Evolutionary conservation across 2,329 filamentous ascomycete species (phyloP), one percentile per base, ranked within the genome.

Genomic region (Fonsecaea multimorphosa): DNA sequence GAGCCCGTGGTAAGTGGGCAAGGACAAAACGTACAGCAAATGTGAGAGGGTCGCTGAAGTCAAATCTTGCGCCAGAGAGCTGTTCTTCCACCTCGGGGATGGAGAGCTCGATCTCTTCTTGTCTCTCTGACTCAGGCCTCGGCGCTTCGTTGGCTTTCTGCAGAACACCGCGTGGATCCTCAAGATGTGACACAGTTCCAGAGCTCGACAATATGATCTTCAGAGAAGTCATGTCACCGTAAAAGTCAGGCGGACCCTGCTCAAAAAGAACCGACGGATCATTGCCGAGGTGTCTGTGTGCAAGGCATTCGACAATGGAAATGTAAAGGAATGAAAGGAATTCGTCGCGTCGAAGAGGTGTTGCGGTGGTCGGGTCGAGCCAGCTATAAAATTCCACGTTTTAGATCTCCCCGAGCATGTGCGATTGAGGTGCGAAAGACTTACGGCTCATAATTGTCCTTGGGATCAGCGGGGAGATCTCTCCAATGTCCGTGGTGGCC

Each of bases 21-120:
- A 14, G 9, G 40, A 7, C 19, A 44, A 38, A 66, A 83, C 89
- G 70, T 85, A 95, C 91, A 64, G 88, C 87, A 81, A 95, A 93
- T 75, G 91, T 81, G 76, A 1, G 81, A 77, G 70, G 14, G 88
- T 77, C 56, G 4, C 29, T 53, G 31, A 69, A 5, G 78, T 72
- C 74, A 87, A 85, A 87, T 88, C 92, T 60, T 81, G 81, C 11
- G 77, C 72, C 65, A 85, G 82, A 56, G 57, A 73, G 40, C 66
- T 68, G 52, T 72, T 71, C 14, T 66, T 64, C 64, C 74, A 75
- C 57, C 68, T 72, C 56, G 68, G 70, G 64, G 70, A 70, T 27
- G 67, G 66, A 60, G 36, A 73, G 72, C 6, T 74, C 67, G n/a
- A 65, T 57, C 57, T 73, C 70, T 53, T 71, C 66, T 40, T 34